phyloP scores from a whole-genome alignment of 169 alveolate species.

The Toxoplasma gondii region DNA sequence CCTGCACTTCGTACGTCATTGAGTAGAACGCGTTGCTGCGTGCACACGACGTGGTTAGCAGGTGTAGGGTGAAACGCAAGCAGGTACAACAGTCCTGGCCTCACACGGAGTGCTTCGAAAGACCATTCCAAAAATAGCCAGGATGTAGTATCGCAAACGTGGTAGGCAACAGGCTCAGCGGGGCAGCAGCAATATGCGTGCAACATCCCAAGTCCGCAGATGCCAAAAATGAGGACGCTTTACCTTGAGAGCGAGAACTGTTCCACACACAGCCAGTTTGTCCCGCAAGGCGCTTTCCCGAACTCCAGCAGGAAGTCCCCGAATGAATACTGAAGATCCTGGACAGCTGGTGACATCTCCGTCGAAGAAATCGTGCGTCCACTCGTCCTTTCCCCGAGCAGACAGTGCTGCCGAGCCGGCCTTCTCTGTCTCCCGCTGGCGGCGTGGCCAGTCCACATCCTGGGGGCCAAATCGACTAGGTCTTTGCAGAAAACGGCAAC shows the following conservation, averaged over 20 bases:
- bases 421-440: not conserved
- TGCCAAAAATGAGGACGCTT: too few species aligned
- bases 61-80: too few species aligned
- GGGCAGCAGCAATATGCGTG: too few species aligned
- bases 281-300: not conserved
- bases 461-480: not conserved
- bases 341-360: slow-evolving; percentile 4
- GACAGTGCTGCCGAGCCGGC: not conserved
- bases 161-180: too few species aligned
- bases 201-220: too few species aligned
- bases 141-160: too few species aligned
- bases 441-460: not conserved
- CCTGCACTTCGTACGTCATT: too few species aligned
- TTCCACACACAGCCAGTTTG: not conserved
- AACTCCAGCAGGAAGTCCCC: not conserved
- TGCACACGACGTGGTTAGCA: too few species aligned
- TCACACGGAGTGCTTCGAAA: too few species aligned
- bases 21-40: too few species aligned
- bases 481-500: not conserved
- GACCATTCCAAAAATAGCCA: too few species aligned
- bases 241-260: slow-evolving; percentile 1
- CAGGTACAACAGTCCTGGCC: too few species aligned
- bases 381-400: not conserved
- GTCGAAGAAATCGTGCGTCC: slow-evolving; percentile 7
- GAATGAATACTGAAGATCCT: not conserved